These are phyloP conservation scores for Solanum pinnatisectum DNA, from an alignment of 257 asterid genomes.

Conservation along the genomic window DNA sequence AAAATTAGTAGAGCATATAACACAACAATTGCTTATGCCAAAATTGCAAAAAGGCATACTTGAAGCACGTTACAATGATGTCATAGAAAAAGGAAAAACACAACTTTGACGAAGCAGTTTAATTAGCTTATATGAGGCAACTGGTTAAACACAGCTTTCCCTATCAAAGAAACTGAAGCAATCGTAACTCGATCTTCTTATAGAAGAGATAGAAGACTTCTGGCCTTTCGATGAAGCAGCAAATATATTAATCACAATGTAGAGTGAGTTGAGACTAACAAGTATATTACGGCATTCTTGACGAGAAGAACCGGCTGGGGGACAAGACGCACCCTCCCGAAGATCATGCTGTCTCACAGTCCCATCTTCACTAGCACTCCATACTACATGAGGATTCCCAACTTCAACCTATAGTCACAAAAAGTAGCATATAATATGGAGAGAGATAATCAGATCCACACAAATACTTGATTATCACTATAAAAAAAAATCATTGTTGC, in stretches of 20 bases:
- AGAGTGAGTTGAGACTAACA: constrained; percentile 42
- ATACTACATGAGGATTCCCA: constrained; percentile 93
- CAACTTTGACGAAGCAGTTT: not conserved
- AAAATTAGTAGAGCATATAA: not conserved
- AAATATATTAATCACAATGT: not conserved
- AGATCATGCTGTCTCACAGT: constrained; percentile 96
- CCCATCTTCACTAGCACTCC: constrained; percentile 99
- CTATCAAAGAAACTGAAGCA: not conserved
- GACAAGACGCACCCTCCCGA: constrained; percentile 94
- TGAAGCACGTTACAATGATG: not conserved
- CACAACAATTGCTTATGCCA: not conserved
- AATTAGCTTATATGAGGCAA: not conserved
- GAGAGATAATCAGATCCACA: not conserved
- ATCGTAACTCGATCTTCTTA: not conserved
- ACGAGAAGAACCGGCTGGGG: constrained; percentile 88
- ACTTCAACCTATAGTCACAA: constrained; percentile 61
- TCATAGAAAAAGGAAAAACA: not conserved
- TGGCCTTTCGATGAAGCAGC: not conserved
- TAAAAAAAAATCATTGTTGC: not conserved
- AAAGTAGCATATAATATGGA: not conserved
- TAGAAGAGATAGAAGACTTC: not conserved
- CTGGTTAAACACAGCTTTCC: not conserved
- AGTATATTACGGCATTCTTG: constrained; percentile 94
- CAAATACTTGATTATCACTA: not conserved
- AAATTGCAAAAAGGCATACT: not conserved